Conservation (phyloP, 2,329 filamentous ascomycete genomes). For the Aschersonia sp. region DNA sequence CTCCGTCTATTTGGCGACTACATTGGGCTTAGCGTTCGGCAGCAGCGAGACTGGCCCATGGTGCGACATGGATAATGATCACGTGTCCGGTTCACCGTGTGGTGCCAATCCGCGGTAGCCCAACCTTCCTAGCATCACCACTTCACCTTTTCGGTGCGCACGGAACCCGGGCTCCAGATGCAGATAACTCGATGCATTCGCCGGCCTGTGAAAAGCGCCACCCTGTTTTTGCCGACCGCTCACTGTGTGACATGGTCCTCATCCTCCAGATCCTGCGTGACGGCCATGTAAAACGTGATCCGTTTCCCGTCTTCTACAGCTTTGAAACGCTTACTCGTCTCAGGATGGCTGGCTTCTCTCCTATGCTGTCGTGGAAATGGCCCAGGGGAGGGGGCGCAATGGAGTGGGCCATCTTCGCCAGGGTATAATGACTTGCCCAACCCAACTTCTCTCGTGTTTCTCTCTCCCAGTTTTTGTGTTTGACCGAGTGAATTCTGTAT, state of each 20-base stretch:
- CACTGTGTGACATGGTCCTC: neutral
- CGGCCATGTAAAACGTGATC: neutral
- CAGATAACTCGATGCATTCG: too few species aligned
- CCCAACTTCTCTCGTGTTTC: neutral
- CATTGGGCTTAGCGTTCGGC: too few species aligned
- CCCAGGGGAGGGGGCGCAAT: too few species aligned
- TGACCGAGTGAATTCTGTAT: neutral
- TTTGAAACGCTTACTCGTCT: neutral
- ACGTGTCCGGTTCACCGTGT: too few species aligned
- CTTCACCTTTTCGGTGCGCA: too few species aligned
- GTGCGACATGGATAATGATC: too few species aligned
- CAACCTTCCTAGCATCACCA: too few species aligned
- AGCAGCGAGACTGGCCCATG: too few species aligned
- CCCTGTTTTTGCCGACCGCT: neutral
- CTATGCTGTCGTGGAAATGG: neutral
- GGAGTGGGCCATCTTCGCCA: neutral
- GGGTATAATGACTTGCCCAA: neutral
- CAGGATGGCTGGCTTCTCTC: neutral
- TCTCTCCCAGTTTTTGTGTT: neutral
- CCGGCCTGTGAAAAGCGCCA: neutral
- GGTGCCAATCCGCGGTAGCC: too few species aligned
- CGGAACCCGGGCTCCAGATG: too few species aligned
- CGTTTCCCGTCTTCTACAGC: neutral
- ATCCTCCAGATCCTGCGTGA: neutral
- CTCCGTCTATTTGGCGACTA: too few species aligned